phyloP scores from a whole-genome alignment of 2,329 filamentous ascomycete genomes.

The Aspergillus clavatus region DNA sequence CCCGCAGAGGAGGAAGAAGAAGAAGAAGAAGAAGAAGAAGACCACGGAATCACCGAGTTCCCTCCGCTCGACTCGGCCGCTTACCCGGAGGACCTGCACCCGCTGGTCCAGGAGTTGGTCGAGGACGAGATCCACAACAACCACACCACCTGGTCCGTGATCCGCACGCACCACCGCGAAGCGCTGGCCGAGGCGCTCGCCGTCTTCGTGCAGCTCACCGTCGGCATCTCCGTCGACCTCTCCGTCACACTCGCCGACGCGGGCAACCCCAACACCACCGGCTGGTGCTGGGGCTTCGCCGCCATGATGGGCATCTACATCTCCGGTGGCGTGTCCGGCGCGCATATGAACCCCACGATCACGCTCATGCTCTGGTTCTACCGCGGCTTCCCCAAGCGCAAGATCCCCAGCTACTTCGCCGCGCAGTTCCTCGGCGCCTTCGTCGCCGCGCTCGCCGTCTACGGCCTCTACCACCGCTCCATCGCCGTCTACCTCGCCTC shows the following conservation, averaged over 20 bases:
- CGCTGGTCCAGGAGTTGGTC: conserved; percentile 39
- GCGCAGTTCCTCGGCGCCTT: conserved; percentile 53
- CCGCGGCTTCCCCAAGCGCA: conserved; percentile 50
- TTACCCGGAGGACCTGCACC: conserved; percentile 42
- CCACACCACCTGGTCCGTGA: conserved; percentile 45
- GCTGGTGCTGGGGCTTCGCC: conserved; percentile 51
- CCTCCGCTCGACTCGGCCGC: conserved; percentile 28
- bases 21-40: no score
- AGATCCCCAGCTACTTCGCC: conserved; percentile 48
- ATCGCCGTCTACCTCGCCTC: conserved; percentile 32
- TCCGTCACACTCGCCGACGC: conserved; percentile 37
- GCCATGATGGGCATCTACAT: conserved; percentile 50
- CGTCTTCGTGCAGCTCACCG: conserved; percentile 38
- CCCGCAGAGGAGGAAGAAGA: no score
- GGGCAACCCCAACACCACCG: conserved; percentile 43
- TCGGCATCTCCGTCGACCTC: conserved; percentile 50
- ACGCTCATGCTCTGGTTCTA: conserved; percentile 46
- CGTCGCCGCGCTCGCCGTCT: conserved; percentile 45
- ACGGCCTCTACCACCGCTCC: conserved; percentile 38
- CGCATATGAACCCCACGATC: conserved; percentile 44
- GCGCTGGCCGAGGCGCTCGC: conserved; percentile 51
- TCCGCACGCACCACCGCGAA: conserved; percentile 50
- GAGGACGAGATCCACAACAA: conserved; percentile 49
- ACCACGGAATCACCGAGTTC: conserved; percentile 11
- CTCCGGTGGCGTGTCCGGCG: conserved; percentile 46